Evolutionary conservation across 169 alveolate genomes (phyloP), one percentile per base, ranked within the genome.

Genomic region (Plasmodium adleri): DNA sequence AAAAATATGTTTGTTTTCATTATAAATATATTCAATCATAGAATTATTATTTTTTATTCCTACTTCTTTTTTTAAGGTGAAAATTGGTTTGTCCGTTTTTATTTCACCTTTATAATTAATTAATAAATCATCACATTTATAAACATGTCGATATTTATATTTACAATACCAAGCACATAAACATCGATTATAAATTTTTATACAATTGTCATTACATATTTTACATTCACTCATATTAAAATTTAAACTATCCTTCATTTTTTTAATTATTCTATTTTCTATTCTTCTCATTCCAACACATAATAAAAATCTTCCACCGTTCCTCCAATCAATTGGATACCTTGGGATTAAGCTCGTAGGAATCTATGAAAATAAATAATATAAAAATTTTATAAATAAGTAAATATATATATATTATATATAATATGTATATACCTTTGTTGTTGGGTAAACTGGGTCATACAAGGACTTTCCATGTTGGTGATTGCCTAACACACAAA

Each of bases 281-380:
- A 96, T 74, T 88, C 89, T 90, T 43, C 96, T 94, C 78, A 96
- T 32, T 0, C 96, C 97, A 13, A 95, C 94, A 17, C 95, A 91
- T 56, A 96, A 72, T 74, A 96, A 72, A 58, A 95, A 95, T 9
- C 98, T 90, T 0, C 98, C 98, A 39, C 96, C 98, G 72, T 96
- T 96, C 7, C 98, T 59, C 98, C 98, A 96, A 76, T 96, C 98
- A 8, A 92, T 86, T 10, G 98, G 98, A 62, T 88, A 96, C 9
- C 97, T 78, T 6, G 98, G 97, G 13, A 96, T 88, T 28, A 95
- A 74, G n/a, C 95, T 94, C 2, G 97, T 45, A 7, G 98, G 98
- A 59, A 95, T 92, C 98, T 95, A 71, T 15, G 1, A 6, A 22
- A 32, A 45, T 12, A 24, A 8, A 17, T 32, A 32, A 32, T 4